phyloP scores from a whole-genome alignment of 1,284 basidiomycete species.

The Ustilago xerochloae region DNA sequence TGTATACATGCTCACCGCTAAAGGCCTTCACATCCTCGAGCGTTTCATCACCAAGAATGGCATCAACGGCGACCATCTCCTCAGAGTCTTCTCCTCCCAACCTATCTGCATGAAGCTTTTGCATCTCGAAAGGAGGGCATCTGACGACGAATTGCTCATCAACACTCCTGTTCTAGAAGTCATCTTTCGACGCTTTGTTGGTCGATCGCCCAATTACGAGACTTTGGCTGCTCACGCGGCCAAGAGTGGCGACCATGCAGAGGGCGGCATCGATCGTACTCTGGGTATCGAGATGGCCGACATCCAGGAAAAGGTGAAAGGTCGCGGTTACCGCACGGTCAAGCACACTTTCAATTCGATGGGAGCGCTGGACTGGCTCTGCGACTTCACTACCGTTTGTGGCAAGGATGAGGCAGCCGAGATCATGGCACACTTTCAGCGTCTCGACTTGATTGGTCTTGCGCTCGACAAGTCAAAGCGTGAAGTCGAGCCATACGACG shows the following conservation, averaged over 20 bases:
- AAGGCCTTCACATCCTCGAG: constrained; percentile 97
- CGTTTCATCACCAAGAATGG: constrained; percentile 99
- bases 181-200: constrained; percentile 92
- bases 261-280: constrained; percentile 69
- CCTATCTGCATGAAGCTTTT: constrained; percentile 98
- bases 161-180: constrained; percentile 92
- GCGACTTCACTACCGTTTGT: constrained; percentile 95
- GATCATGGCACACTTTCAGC: constrained; percentile 95
- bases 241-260: constrained; percentile 9
- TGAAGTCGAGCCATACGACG: constrained; percentile 54
- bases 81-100: constrained; percentile 88
- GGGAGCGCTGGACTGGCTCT: constrained; percentile 92
- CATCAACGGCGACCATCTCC: constrained; percentile 88
- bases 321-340: constrained; percentile 79
- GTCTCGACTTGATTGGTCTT: constrained; percentile 87
- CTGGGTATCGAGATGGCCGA: constrained; percentile 73
- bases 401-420: constrained; percentile 97
- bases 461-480: constrained; percentile 73
- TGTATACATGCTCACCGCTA: constrained; percentile 93
- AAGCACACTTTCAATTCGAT: constrained; percentile 88
- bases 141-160: constrained; percentile 97
- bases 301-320: constrained; percentile 74
- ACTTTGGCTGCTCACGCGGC: background rate
- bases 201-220: constrained; percentile 71
- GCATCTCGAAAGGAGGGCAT: constrained; percentile 89